These are phyloP conservation scores for Mollisia scopiformis DNA, from an alignment of 2,329 filamentous ascomycete genomes.

Conservation along the genomic window DNA sequence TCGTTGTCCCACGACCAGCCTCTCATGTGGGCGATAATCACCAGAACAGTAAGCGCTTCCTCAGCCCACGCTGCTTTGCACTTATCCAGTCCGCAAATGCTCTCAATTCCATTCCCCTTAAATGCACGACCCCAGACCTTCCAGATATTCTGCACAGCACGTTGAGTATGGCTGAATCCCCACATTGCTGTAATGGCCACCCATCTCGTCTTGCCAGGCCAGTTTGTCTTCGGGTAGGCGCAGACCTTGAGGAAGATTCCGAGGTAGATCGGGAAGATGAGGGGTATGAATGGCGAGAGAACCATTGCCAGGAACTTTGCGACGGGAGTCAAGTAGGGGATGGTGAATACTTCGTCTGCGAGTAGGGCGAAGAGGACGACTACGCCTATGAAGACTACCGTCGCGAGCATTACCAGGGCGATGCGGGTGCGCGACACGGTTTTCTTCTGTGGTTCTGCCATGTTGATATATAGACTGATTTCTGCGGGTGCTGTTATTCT, in stretches of 20 bases:
- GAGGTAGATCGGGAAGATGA: slow-evolving; percentile 3
- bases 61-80: slow-evolving; percentile 13
- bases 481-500: too few species aligned
- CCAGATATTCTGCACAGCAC: not conserved
- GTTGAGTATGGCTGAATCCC: not conserved
- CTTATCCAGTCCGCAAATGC: slow-evolving; percentile 9
- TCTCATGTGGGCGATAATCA: slow-evolving; percentile 7
- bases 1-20: slow-evolving; percentile 17
- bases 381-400: not conserved
- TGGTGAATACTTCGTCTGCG: slow-evolving; percentile 12
- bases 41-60: slow-evolving; percentile 5
- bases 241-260: slow-evolving; percentile 10
- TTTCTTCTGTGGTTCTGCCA: not conserved
- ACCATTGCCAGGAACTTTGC: slow-evolving; percentile 7
- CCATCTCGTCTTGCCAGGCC: slow-evolving; percentile 3
- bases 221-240: slow-evolving; percentile 7
- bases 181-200: not conserved
- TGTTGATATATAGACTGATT: not conserved
- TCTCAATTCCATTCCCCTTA: not conserved
- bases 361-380: slow-evolving; percentile 12
- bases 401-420: not conserved
- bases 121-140: not conserved
- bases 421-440: not conserved
- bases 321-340: slow-evolving; percentile 17
- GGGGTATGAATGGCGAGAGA: slow-evolving; percentile 7